Evolutionary conservation across 2,329 filamentous ascomycete species (phyloP), one percentile per base, ranked within the genome.

Genomic region (Sarocladium strictum): DNA sequence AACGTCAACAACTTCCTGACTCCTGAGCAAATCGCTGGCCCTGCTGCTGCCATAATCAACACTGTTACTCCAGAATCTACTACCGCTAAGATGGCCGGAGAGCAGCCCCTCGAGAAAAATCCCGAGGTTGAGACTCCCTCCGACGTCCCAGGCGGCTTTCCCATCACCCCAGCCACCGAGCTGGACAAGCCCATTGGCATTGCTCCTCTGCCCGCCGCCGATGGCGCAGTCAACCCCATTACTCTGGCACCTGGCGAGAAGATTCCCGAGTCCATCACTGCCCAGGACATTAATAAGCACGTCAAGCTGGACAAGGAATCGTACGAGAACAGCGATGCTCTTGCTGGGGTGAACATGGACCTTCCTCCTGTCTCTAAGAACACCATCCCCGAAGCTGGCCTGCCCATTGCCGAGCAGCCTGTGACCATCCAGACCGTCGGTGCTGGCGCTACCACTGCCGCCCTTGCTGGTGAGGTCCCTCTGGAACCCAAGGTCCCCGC

Each of bases 1-100:
- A 96, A 93, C 79, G 78, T 91, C 64, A 97, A 97, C 80, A 97
- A 97, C 83, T 84, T 97, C 60, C 81, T 99, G 55, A 81, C 82
- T 38, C 84, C 87, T 56, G 82, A 90, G 59, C 80, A 90, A 66
- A 87, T 96, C 53, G 69, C 74, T 60, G 64, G 66, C 50, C 72
- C 75, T 53, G 66, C 77, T 55, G 73, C 76, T 43, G 73, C 78
- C 56, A 72, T 80, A 57, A 80, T 87, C 68, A 89, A 84, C 61
- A 85, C 84, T 52, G 86, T 83, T 56, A 80, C 83, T 33, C 86
- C 89, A 55, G 77, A 81, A 56, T 85, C 89, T 50, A 86, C 87
- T 43, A 92, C 89, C 54, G 84, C 85, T 61, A 78, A 76, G 40
- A 77, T 92, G 68, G 87, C 87, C 56, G 62, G 64, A 53, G 67